These are phyloP conservation scores for Clitocybe nebularis DNA, from an alignment of 1,284 basidiomycete genomes.

Conservation along the genomic window DNA sequence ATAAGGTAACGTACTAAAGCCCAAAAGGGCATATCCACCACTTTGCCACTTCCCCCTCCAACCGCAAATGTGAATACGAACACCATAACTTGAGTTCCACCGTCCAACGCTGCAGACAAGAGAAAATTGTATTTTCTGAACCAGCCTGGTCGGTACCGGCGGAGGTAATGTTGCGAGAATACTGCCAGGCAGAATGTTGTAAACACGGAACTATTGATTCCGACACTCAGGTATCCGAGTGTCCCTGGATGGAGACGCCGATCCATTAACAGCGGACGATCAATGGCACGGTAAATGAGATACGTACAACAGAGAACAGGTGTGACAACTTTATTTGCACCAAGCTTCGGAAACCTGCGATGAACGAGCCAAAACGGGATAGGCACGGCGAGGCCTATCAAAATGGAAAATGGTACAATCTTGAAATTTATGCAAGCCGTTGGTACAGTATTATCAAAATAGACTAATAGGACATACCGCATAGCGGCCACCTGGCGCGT, in stretches of 20 bases:
- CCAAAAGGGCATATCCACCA: conserved; percentile 41
- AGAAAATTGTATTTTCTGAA: conserved; percentile 29
- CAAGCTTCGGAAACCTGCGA: conserved; percentile 41
- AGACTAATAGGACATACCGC: conserved; percentile 26
- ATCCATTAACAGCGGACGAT: not conserved
- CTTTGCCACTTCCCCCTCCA: conserved; percentile 47
- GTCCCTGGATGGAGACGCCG: conserved; percentile 19
- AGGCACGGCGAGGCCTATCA: conserved; percentile 48
- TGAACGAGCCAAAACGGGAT: conserved; percentile 53
- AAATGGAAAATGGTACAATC: conserved; percentile 49
- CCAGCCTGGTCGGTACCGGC: conserved; percentile 2
- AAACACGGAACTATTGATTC: conserved; percentile 53
- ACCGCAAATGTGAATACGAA: conserved; percentile 52
- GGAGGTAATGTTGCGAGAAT: conserved; percentile 44
- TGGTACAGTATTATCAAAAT: conserved; percentile 17
- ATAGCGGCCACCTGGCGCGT: conserved; percentile 44
- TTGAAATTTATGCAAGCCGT: conserved; percentile 22
- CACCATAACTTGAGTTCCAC: conserved; percentile 31
- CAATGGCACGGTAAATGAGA: not conserved
- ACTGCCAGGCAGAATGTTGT: conserved; percentile 48
- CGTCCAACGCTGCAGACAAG: conserved; percentile 33
- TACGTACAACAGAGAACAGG: conserved; percentile 40
- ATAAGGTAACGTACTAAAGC: conserved; percentile 22
- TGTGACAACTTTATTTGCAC: conserved; percentile 45
- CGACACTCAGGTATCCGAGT: conserved; percentile 42